Conservation (phyloP, 306 rosid species). For the Cicer bijugum region DNA sequence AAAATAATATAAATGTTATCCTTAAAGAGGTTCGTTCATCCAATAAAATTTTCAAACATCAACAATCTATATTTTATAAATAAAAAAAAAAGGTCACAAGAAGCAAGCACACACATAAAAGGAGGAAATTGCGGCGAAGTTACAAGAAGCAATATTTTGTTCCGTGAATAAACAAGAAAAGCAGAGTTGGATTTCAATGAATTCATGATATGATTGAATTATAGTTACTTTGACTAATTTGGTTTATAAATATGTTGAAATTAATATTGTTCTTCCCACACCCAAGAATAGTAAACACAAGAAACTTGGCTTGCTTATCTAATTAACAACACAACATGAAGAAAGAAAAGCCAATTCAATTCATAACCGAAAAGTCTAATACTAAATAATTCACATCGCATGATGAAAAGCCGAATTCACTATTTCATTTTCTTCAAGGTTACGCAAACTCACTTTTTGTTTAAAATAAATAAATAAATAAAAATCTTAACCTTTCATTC, state of each 20-base stretch:
- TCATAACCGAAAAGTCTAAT: background rate
- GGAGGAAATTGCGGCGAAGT: conserved; percentile 45
- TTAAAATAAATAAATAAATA: background rate
- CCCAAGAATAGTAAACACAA: background rate
- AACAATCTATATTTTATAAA: background rate
- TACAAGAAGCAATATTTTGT: conserved; percentile 1
- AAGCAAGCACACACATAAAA: conserved; percentile 33
- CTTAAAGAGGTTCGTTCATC: background rate
- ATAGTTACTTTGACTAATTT: background rate
- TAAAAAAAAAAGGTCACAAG: conserved; percentile 19
- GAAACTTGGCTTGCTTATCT: conserved; percentile 6
- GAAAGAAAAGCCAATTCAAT: background rate
- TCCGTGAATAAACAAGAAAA: conserved; percentile 1
- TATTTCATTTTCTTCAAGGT: background rate
- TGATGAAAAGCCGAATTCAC: background rate
- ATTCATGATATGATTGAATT: background rate
- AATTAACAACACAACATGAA: background rate
- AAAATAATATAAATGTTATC: background rate
- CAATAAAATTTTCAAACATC: background rate
- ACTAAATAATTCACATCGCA: background rate
- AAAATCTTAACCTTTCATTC: conserved; percentile 3
- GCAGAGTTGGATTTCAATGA: too few species aligned
- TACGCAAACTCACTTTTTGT: background rate
- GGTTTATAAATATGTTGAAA: too few species aligned
- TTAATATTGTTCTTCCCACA: too few species aligned